Evolutionary conservation across 2,329 filamentous ascomycete genomes (phyloP).

Genomic region (Colletotrichum sojae): DNA sequence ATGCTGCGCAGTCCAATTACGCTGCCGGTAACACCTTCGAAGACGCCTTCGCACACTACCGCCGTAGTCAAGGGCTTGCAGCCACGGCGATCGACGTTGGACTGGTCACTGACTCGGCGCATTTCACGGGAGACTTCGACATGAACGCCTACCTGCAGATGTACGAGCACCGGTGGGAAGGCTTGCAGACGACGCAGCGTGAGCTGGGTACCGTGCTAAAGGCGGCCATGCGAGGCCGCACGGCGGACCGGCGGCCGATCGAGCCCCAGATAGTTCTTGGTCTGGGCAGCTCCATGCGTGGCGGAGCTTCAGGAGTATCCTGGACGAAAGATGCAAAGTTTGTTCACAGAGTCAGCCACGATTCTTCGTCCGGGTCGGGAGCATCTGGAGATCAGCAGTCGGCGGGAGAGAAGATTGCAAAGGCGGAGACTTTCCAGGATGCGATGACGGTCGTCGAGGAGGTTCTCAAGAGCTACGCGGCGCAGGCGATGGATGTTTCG

Average conservation of each 20-base stretch:
- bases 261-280: slow-evolving; percentile 21
- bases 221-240: slow-evolving; percentile 18
- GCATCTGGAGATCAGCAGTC: not conserved
- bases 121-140: slow-evolving; percentile 24
- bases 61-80: slow-evolving; percentile 30
- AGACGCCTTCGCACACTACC: slow-evolving; percentile 46
- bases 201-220: slow-evolving; percentile 6
- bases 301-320: not conserved
- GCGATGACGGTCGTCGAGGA: not conserved
- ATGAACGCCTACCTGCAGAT: slow-evolving; percentile 24
- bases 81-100: slow-evolving; percentile 46
- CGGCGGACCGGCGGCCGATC: not conserved
- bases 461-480: not conserved
- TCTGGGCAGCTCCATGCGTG: slow-evolving; percentile 5
- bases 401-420: not conserved
- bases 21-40: slow-evolving; percentile 53
- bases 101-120: not conserved
- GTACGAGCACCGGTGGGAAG: slow-evolving; percentile 31
- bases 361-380: not conserved
- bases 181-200: slow-evolving; percentile 12
- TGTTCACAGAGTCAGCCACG: slow-evolving; percentile 12
- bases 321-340: slow-evolving; percentile 31
- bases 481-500: slow-evolving; percentile 15
- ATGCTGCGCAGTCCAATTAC: slow-evolving; percentile 57
- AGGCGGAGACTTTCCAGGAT: not conserved